These are phyloP conservation scores for Talaromyces sp. DNA, from an alignment of 2,329 filamentous ascomycete genomes.

Conservation along the genomic window DNA sequence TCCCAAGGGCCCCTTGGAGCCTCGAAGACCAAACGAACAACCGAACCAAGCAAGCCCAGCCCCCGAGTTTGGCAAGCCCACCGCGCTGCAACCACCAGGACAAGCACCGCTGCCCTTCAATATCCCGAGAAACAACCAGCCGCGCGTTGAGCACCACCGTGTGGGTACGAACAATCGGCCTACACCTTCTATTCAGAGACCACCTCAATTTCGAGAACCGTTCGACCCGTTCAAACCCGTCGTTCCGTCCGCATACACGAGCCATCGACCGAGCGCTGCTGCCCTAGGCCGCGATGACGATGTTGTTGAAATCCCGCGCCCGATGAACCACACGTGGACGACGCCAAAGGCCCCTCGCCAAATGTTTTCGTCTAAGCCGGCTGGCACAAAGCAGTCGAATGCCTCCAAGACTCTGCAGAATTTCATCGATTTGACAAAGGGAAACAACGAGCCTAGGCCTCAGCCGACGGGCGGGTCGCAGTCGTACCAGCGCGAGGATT, in stretches of 20 bases:
- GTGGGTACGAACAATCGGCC: constrained; percentile 18
- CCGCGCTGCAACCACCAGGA: constrained; percentile 46
- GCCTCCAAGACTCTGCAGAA: constrained; percentile 38
- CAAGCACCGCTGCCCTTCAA: constrained; percentile 43
- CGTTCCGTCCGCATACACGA: constrained; percentile 31
- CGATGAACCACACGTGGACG: constrained; percentile 42
- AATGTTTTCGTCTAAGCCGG: constrained; percentile 47
- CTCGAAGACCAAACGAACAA: constrained; percentile 31
- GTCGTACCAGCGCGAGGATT: constrained; percentile 40
- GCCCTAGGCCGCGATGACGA: constrained; percentile 17
- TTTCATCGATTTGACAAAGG: constrained; percentile 44
- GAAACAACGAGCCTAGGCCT: background rate
- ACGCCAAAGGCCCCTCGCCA: constrained; percentile 48
- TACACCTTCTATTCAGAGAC: constrained; percentile 6
- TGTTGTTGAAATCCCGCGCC: constrained; percentile 43
- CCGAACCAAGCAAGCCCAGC: constrained; percentile 28
- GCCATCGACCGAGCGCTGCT: constrained; percentile 16
- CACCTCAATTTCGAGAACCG: constrained; percentile 21
- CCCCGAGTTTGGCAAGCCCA: constrained; percentile 55
- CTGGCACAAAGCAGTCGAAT: constrained; percentile 33
- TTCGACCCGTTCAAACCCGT: constrained; percentile 37
- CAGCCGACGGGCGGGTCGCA: constrained; percentile 9
- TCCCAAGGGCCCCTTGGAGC: constrained; percentile 28
- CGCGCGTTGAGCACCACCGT: constrained; percentile 47
- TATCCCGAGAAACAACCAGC: constrained; percentile 44